A percentile compares a stretch with the other conserved stretches of the same genome.
phyloP scores from a whole-genome alignment of 768 basidiomycete genomes.

The Lactarius tabidus region DNA sequence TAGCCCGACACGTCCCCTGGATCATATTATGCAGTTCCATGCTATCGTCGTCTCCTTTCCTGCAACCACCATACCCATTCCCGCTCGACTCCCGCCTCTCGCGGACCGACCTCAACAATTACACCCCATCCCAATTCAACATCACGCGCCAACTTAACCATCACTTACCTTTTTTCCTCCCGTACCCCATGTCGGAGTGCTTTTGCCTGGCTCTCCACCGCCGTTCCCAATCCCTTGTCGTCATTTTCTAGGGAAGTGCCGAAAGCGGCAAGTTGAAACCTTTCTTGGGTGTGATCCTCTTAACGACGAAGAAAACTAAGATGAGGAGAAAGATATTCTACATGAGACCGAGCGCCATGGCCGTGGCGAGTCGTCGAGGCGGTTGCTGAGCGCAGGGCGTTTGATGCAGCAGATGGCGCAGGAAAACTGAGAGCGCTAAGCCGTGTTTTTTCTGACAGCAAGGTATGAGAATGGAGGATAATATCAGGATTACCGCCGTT shows the following conservation, averaged over 20 bases:
- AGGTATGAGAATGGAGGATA: too few species aligned
- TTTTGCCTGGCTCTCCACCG: constrained; percentile 2
- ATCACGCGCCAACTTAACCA: constrained; percentile 30
- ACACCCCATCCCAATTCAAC: constrained; percentile 35
- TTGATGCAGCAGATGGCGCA: too few species aligned
- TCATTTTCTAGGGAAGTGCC: constrained; percentile 12
- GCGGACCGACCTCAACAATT: constrained; percentile 37
- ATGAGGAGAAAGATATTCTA: constrained; percentile 34
- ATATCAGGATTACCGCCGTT: too few species aligned
- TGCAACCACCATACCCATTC: constrained; percentile 30
- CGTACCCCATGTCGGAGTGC: constrained; percentile 60
- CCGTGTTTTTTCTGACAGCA: too few species aligned
- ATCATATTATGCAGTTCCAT: too few species aligned
- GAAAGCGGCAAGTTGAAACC: constrained; percentile 8
- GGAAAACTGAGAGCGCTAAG: too few species aligned
- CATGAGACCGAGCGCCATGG: constrained; percentile 76
- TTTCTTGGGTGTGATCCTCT: constrained; percentile 6
- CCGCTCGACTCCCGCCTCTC: constrained; percentile 30
- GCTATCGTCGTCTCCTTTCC: too few species aligned
- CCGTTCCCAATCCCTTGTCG: constrained; percentile 5
- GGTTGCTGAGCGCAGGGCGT: too few species aligned
- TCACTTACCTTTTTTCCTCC: constrained; percentile 61
- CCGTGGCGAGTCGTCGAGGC: constrained; percentile 58
- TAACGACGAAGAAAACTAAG: constrained; percentile 25
- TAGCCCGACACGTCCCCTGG: too few species aligned